phyloP scores from a whole-genome alignment of 2,329 filamentous ascomycete species.

The Hypoxylon sp. region DNA sequence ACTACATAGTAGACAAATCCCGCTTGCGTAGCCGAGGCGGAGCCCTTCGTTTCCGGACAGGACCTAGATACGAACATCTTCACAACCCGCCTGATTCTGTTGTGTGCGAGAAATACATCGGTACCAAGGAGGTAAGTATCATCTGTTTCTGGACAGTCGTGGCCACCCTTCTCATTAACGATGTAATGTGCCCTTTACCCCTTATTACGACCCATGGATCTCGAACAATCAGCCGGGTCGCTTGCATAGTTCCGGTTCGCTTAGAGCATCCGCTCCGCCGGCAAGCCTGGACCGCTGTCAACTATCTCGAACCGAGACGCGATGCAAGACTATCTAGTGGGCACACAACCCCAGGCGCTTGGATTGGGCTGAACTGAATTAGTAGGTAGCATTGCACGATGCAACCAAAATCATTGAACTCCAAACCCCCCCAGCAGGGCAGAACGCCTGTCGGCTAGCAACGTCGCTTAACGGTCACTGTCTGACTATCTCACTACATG shows the following conservation, averaged over 20 bases:
- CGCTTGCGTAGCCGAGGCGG: slow-evolving; percentile 30
- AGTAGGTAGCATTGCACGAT: slow-evolving; percentile 31
- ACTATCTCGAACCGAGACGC: slow-evolving; percentile 29
- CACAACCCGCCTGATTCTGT: not conserved
- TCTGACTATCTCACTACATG: slow-evolving; percentile 13
- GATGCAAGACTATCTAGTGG: slow-evolving; percentile 36
- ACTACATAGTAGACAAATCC: slow-evolving; percentile 20
- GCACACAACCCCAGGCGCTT: slow-evolving; percentile 25
- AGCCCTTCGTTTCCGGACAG: slow-evolving; percentile 30
- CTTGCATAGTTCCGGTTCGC: slow-evolving; percentile 20
- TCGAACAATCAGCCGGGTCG: not conserved
- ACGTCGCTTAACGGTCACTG: slow-evolving; percentile 32
- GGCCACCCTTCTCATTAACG: too few species aligned
- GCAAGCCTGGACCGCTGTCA: slow-evolving; percentile 25
- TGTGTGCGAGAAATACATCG: not conserved
- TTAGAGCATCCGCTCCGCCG: slow-evolving; percentile 21
- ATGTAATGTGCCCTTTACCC: not conserved
- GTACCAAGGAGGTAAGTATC: not conserved
- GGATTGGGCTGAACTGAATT: slow-evolving; percentile 37
- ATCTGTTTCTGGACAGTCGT: not conserved
- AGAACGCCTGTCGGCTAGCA: slow-evolving; percentile 24
- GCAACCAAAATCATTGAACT: slow-evolving; percentile 14
- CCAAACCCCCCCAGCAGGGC: slow-evolving; percentile 18
- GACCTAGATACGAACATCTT: slow-evolving; percentile 8
- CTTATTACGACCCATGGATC: not conserved